Conservation (phyloP, 768 basidiomycete genomes). For the Lactarius quietus region DNA sequence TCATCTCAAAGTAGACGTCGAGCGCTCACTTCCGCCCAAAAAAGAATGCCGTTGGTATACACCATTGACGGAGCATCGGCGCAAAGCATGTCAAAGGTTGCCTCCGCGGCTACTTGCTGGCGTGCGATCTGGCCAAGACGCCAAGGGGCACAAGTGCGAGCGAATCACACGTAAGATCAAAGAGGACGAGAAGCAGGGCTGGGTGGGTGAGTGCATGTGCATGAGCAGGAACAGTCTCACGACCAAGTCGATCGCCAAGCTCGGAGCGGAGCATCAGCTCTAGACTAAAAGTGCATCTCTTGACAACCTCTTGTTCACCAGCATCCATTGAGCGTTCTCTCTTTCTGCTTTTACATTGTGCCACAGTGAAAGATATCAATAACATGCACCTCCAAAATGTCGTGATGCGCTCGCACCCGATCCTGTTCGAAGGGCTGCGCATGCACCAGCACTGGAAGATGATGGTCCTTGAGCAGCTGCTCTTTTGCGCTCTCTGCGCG, state of each 20-base stretch:
- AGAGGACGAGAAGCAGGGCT: conserved; percentile 49
- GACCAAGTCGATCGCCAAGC: conserved; percentile 44
- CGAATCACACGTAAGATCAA: conserved; percentile 39
- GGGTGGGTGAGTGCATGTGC: conserved; percentile 2
- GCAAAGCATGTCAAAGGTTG: conserved; percentile 75
- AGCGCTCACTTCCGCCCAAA: conserved; percentile 76
- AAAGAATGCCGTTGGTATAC: conserved; percentile 95
- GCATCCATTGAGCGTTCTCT: background rate
- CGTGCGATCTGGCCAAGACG: conserved; percentile 19
- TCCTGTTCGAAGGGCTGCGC: conserved; percentile 78
- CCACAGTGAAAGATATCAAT: conserved; percentile 75
- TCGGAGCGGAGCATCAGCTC: conserved; percentile 55
- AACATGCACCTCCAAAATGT: conserved; percentile 89
- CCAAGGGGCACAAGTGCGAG: conserved; percentile 34
- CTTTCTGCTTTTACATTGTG: too few species aligned
- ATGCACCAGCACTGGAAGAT: conserved; percentile 88
- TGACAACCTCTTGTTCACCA: background rate
- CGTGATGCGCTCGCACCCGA: conserved; percentile 96
- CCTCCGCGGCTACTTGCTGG: conserved; percentile 55
- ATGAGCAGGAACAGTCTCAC: background rate
- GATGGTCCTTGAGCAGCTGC: conserved; percentile 88
- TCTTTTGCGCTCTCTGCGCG: conserved; percentile 76
- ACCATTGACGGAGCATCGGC: conserved; percentile 76
- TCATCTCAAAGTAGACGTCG: conserved; percentile 87
- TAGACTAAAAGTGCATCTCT: conserved; percentile 35